Base-by-base conservation (phyloP, 306 rosid species). In the Vachellia pachyceras region DNA sequence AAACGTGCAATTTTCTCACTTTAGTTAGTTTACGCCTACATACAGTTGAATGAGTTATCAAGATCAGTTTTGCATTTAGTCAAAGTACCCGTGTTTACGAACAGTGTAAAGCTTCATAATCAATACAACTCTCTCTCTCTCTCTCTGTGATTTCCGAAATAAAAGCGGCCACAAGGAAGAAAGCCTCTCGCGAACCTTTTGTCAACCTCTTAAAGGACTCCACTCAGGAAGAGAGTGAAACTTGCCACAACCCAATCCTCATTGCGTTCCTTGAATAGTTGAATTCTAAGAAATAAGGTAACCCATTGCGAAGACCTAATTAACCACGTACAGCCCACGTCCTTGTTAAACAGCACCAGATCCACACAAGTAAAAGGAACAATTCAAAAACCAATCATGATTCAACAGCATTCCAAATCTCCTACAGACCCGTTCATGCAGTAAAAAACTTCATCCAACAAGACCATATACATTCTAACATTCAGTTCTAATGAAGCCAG, bases 401-500 rank as follows among this genome's bases (percentile, higher is more conserved):
- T 11, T 69, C 41, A 77, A 41, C 83, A 68, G 18, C 41, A 66
- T 17, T 42, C 39, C 39, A 46, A 33, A 6, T 72, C 44, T 12
- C 61, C 39, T 37, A 45, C 47, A 77, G 44, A 72, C 10, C 49
- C 68, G 57, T 12, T 73, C 63, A 74, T 60, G 36, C 47, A 73
- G 64, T 45, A 40, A 50, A 58, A 50, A 60, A 45, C 77, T 10
- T 57, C 76, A 44, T 58, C 73, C 66, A 75, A 3, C 36, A 76
- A 18, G 13, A 49, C 71, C 79, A 72, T 83, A 35, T 85, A 82
- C 83, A 85, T 37, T 49, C 70, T 29, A 81, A 41, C 76, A 78
- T 40, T 75, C 33, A 81, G 72, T 68, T 67, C 69, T 67, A 77
- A 71, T 50, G 5, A 75, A 54, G 76, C 54, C 40, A 63, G 64